These are phyloP conservation scores for Coemansia sp. DNA, from an alignment of 192 early-diverging fungal species.

Conservation along the genomic window DNA sequence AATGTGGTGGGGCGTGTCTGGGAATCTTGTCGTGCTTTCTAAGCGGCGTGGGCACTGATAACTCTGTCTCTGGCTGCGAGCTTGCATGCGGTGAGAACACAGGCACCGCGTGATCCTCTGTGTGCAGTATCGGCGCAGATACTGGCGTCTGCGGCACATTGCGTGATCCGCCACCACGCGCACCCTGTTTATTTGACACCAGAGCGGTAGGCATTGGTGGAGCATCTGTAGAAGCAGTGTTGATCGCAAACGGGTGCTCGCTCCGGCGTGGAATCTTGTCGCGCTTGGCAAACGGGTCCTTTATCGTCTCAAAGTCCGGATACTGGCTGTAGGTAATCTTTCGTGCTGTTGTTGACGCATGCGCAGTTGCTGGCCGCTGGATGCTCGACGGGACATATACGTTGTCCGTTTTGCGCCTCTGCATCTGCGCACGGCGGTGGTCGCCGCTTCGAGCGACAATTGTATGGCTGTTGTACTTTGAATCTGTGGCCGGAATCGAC, in stretches of 20 bases:
- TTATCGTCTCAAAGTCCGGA: slow-evolving; percentile 49
- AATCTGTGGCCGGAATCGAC: slow-evolving; percentile 20
- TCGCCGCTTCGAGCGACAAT: slow-evolving; percentile 15
- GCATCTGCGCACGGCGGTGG: slow-evolving; percentile 16
- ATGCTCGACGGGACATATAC: slow-evolving; percentile 17
- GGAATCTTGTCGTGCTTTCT: slow-evolving; percentile 38
- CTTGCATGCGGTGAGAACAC: not conserved
- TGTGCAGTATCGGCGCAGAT: slow-evolving; percentile 1
- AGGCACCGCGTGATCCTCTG: slow-evolving; percentile 9
- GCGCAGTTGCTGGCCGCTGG: slow-evolving; percentile 31
- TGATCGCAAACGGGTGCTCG: slow-evolving; percentile 18
- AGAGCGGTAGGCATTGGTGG: not conserved
- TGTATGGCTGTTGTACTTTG: slow-evolving; percentile 17
- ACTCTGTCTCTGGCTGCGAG: not conserved
- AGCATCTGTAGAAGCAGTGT: not conserved
- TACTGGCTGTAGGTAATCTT: slow-evolving; percentile 49
- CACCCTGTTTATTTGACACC: slow-evolving; percentile 6
- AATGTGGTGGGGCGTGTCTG: not conserved
- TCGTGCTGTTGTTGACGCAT: slow-evolving; percentile 22
- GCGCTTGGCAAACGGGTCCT: slow-evolving; percentile 53
- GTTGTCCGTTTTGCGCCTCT: slow-evolving; percentile 41
- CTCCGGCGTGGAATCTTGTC: slow-evolving; percentile 51
- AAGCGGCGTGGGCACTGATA: slow-evolving; percentile 19
- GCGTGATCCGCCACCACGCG: slow-evolving; percentile 6
- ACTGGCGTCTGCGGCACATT: slow-evolving; percentile 2